Percentiles rank a stretch among this genome's conserved stretches.
phyloP scores from a whole-genome alignment of 768 basidiomycete species.

The Tulasnella sp. region DNA sequence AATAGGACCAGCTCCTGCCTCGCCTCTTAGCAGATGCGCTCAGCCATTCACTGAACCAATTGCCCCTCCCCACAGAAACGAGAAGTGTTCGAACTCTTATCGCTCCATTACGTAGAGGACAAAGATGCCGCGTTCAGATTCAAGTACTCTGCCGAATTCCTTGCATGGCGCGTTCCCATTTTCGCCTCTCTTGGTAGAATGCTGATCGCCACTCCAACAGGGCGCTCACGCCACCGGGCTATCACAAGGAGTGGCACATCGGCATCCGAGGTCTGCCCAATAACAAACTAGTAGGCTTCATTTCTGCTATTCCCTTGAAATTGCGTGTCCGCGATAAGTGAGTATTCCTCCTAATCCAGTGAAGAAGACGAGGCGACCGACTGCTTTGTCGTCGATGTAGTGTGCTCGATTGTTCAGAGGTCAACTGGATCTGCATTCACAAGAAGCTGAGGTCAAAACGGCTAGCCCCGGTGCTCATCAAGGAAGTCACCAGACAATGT shows the following conservation, averaged over 20 bases:
- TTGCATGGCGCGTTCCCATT: slow-evolving; percentile 61
- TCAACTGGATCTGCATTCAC: slow-evolving; percentile 96
- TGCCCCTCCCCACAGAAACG: not conserved
- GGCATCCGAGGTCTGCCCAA: slow-evolving; percentile 89
- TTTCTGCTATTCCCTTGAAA: slow-evolving; percentile 84
- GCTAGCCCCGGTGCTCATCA: slow-evolving; percentile 91
- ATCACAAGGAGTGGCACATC: slow-evolving; percentile 90
- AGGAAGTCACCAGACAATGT: slow-evolving; percentile 91
- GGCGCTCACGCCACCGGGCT: slow-evolving; percentile 93
- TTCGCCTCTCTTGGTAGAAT: not conserved
- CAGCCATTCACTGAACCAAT: not conserved
- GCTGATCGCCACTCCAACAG: slow-evolving; percentile 42
- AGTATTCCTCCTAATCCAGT: slow-evolving; percentile 34
- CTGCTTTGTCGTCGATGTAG: slow-evolving; percentile 41
- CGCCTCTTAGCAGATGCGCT: not conserved
- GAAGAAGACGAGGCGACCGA: not conserved
- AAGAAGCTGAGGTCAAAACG: slow-evolving; percentile 96
- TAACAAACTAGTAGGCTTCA: slow-evolving; percentile 96
- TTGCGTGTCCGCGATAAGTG: slow-evolving; percentile 80
- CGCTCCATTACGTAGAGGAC: slow-evolving; percentile 94
- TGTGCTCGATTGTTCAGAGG: slow-evolving; percentile 71
- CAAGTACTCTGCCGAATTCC: slow-evolving; percentile 90
- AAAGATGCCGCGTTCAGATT: slow-evolving; percentile 92
- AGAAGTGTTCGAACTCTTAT: slow-evolving; percentile 88
- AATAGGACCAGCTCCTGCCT: slow-evolving; percentile 28